These are phyloP conservation scores for Physcomitrium patens DNA, from an alignment of 225 moss, liverwort and hornwort species.

Conservation along the genomic window DNA sequence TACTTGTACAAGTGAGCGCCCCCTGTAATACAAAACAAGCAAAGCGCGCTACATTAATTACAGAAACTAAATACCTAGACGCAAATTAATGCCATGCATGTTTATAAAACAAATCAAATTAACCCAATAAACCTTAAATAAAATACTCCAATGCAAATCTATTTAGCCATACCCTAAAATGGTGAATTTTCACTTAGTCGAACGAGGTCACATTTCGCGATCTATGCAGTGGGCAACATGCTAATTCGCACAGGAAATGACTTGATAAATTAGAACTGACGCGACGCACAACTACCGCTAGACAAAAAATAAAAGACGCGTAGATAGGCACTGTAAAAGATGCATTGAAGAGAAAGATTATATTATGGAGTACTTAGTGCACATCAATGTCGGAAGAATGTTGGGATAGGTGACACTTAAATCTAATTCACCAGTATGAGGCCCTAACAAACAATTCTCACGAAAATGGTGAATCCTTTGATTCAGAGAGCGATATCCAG, in stretches of 20 bases:
- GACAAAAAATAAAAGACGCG: no score
- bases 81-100: conserved; percentile 3
- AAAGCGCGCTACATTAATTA: conserved; percentile 16
- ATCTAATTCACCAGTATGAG: neutral
- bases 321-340: no score
- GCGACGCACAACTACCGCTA: no score
- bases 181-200: neutral
- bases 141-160: neutral
- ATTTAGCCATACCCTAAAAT: neutral
- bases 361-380: no score
- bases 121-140: neutral
- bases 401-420: neutral
- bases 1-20: conserved; percentile 48
- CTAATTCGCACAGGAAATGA: neutral
- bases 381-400: no score
- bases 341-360: no score
- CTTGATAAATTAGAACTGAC: no score
- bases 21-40: conserved; percentile 40
- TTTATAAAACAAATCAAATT: neutral
- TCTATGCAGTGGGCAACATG: neutral
- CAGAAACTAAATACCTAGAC: neutral
- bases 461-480: neutral
- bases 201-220: conserved; percentile 14
- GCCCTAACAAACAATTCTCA: neutral
- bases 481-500: neutral